Evolutionary conservation across 129 eudicot species (phyloP).

Genomic region (Escallonia herrerae): DNA sequence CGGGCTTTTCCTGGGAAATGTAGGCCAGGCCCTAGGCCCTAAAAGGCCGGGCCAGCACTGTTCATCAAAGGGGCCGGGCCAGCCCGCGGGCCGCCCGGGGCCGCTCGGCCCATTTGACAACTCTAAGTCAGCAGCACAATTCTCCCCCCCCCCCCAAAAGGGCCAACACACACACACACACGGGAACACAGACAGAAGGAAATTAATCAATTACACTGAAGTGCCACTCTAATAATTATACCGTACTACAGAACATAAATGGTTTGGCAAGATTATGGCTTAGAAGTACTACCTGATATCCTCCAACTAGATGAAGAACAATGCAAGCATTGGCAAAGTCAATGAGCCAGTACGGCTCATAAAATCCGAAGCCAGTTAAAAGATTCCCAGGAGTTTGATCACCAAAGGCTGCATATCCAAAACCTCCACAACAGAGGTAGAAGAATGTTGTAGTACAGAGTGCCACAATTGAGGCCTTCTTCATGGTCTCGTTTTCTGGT

Average conservation of each 20-base stretch:
- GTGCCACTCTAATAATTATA: background rate
- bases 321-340: constrained; percentile 62
- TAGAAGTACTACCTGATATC: constrained; percentile 52
- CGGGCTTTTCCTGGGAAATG: too few species aligned
- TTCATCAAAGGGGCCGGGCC: too few species aligned
- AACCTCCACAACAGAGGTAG: constrained; percentile 82
- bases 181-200: background rate
- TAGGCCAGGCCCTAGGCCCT: too few species aligned
- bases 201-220: background rate
- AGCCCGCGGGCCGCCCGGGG: too few species aligned
- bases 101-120: too few species aligned
- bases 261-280: constrained; percentile 8
- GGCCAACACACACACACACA: too few species aligned
- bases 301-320: constrained; percentile 70
- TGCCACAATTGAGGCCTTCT: constrained; percentile 50
- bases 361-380: constrained; percentile 79
- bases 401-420: constrained; percentile 87
- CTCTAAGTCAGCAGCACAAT: too few species aligned
- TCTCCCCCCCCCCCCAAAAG: too few species aligned
- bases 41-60: too few species aligned
- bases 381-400: constrained; percentile 68
- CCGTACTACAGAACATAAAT: background rate
- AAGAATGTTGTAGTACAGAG: constrained; percentile 45
- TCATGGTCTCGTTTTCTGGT: constrained; percentile 56
- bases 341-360: constrained; percentile 75